These are phyloP conservation scores for Claviceps arundinis DNA, from an alignment of 2,329 filamentous ascomycete species.

Conservation along the genomic window DNA sequence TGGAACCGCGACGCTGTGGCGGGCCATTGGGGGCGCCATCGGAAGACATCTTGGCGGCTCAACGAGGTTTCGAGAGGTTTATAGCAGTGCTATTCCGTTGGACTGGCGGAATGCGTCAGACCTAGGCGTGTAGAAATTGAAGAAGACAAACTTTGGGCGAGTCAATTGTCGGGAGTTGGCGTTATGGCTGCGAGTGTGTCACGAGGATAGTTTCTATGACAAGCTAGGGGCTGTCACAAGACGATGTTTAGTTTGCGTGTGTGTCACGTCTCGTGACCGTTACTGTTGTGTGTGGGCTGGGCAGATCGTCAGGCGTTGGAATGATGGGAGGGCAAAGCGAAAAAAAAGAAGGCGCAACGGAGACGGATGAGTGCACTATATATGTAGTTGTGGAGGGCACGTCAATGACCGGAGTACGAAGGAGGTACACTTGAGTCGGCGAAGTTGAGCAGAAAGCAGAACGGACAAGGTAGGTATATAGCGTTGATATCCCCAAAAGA, in stretches of 20 bases:
- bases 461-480: too few relatives aligned
- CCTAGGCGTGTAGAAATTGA: neutral
- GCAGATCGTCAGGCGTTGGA: neutral
- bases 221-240: neutral
- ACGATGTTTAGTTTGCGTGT: neutral
- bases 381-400: neutral
- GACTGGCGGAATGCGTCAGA: slow-evolving; percentile 4
- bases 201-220: neutral
- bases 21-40: slow-evolving; percentile 21
- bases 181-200: neutral
- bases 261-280: neutral
- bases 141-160: neutral
- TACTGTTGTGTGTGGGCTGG: neutral
- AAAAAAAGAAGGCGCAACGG: neutral
- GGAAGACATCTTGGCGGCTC: slow-evolving; percentile 18
- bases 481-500: too few relatives aligned
- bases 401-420: too few relatives aligned
- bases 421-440: too few relatives aligned
- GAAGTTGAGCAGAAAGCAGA: too few relatives aligned
- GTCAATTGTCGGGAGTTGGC: neutral
- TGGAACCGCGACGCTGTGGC: slow-evolving; percentile 41
- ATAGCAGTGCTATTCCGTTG: neutral
- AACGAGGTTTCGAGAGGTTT: neutral
- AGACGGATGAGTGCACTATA: neutral
- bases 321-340: neutral